phyloP scores from a whole-genome alignment of 2,329 filamentous ascomycete species.

The Drechmeria coniospora region DNA sequence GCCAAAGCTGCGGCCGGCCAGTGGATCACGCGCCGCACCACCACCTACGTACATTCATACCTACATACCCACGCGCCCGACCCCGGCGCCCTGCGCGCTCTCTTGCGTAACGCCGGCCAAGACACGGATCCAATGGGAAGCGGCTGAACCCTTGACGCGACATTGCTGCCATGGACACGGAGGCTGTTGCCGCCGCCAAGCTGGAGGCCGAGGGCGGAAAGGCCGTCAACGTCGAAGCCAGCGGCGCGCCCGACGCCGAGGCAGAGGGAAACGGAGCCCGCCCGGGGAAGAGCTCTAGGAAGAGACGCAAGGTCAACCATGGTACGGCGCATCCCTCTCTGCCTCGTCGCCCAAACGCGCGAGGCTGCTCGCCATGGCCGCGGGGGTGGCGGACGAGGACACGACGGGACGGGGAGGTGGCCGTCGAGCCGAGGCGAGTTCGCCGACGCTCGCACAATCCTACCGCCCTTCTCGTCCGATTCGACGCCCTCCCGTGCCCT shows the following conservation, averaged over 20 bases:
- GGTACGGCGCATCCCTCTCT: conserved; percentile 38
- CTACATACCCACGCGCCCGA: no score
- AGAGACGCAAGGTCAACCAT: conserved; percentile 80
- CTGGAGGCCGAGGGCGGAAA: conserved; percentile 14
- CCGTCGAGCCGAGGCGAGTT: no score
- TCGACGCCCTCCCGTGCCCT: not conserved
- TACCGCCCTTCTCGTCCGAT: not conserved
- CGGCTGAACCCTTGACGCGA: no score
- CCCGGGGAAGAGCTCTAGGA: conserved; percentile 50
- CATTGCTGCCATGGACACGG: conserved; percentile 17
- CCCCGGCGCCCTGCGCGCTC: conserved; percentile 2
- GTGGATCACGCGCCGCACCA: no score
- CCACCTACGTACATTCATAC: no score
- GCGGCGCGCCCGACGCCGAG: conserved; percentile 5
- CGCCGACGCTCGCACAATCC: no score
- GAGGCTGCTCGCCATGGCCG: not conserved
- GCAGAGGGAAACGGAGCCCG: conserved; percentile 1
- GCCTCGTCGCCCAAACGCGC: not conserved
- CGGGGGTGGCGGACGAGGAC: not conserved
- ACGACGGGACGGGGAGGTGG: no score
- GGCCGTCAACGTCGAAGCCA: conserved; percentile 13
- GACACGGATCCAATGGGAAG: conserved; percentile 20
- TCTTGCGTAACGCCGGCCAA: conserved; percentile 8
- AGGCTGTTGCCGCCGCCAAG: conserved; percentile 12
- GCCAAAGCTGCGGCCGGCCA: no score